Conservation (phyloP, 2,329 filamentous ascomycete genomes). For the Helotiales sp. region DNA sequence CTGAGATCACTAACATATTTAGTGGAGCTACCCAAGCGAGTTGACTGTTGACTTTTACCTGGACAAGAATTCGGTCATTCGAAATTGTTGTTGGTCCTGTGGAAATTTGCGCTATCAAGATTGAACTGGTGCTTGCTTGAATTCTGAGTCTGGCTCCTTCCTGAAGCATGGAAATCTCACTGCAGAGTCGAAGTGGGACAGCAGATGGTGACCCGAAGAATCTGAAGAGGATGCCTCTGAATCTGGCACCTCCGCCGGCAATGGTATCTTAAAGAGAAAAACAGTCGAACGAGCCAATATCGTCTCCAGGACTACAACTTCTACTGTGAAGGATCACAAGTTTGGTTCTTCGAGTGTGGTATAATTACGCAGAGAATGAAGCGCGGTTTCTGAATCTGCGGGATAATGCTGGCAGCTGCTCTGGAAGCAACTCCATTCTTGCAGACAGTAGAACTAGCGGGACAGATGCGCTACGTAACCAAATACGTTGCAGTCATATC, state of each 20-base stretch:
- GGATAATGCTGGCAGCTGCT: background rate
- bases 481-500: background rate
- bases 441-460: background rate
- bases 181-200: too few species aligned
- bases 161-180: too few species aligned
- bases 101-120: background rate
- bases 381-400: background rate
- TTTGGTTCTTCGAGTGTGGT: background rate
- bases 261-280: too few species aligned
- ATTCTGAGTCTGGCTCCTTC: too few species aligned
- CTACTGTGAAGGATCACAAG: too few species aligned
- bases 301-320: too few species aligned
- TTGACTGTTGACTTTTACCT: background rate
- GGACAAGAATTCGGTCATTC: background rate
- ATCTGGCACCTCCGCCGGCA: too few species aligned
- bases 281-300: too few species aligned
- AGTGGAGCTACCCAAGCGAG: background rate
- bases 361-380: background rate
- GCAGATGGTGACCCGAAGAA: too few species aligned
- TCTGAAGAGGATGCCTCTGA: too few species aligned
- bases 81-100: background rate
- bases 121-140: too few species aligned
- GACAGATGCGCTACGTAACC: background rate
- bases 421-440: background rate
- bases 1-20: background rate